Evolutionary conservation across 129 eudicot genomes (phyloP).

Genomic region (Oenanthe sinensis): DNA sequence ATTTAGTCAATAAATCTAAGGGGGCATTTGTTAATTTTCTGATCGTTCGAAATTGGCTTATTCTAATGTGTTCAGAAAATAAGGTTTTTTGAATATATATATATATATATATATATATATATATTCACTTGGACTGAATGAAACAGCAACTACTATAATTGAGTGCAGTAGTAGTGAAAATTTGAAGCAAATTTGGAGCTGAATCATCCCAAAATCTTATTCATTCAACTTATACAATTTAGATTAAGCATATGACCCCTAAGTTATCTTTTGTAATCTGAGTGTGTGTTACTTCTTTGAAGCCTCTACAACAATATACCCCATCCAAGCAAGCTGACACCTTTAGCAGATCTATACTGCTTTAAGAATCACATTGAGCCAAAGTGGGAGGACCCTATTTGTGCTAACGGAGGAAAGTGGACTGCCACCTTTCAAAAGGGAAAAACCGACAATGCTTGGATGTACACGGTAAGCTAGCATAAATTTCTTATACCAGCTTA

Average conservation of each 20-base stretch:
- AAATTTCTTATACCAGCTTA: background rate
- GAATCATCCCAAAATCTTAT: too few species aligned
- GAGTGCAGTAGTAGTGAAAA: too few species aligned
- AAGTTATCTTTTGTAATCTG: background rate
- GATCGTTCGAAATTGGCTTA: too few species aligned
- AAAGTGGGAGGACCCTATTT: slow-evolving; percentile 94
- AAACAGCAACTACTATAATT: too few species aligned
- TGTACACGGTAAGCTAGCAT: slow-evolving; percentile 49
- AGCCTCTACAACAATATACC: slow-evolving; percentile 82
- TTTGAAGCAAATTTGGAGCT: too few species aligned
- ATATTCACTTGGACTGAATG: too few species aligned
- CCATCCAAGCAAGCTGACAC: slow-evolving; percentile 70
- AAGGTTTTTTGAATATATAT: too few species aligned
- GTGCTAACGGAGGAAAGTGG: slow-evolving; percentile 99
- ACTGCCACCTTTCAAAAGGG: slow-evolving; percentile 42
- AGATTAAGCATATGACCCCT: background rate
- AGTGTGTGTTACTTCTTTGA: slow-evolving; percentile 17
- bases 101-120: too few species aligned
- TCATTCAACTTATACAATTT: too few species aligned
- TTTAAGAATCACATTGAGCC: slow-evolving; percentile 84
- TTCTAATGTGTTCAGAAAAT: too few species aligned
- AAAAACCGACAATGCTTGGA: slow-evolving; percentile 69
- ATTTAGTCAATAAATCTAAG: too few species aligned
- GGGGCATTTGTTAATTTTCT: too few species aligned
- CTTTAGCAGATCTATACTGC: slow-evolving; percentile 58